phyloP scores from a whole-genome alignment of 345 rosid genomes.

The Salix purpurea region DNA sequence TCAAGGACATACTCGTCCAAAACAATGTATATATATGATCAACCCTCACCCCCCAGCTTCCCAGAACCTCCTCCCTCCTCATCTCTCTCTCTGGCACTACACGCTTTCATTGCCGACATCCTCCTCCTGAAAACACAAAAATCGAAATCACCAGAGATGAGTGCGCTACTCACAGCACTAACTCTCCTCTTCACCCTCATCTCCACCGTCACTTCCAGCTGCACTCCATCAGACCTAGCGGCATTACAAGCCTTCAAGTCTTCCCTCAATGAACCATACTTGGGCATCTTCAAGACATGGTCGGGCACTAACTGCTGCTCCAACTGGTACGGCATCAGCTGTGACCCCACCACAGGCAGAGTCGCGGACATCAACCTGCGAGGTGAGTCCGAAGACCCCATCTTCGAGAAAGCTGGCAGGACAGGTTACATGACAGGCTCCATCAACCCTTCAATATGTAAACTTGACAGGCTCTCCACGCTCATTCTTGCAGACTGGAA shows the following conservation, averaged over 20 bases:
- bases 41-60: not conserved
- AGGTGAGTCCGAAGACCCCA: slow-evolving; percentile 88
- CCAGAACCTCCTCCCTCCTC: not conserved
- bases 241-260: slow-evolving; percentile 61
- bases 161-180: slow-evolving; percentile 22
- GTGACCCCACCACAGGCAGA: slow-evolving; percentile 58
- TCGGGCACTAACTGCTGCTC: slow-evolving; percentile 57
- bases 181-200: slow-evolving; percentile 25
- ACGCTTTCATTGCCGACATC: not conserved
- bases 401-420: slow-evolving; percentile 64
- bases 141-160: slow-evolving; percentile 12
- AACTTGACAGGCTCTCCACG: slow-evolving; percentile 58
- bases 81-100: not conserved
- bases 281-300: slow-evolving; percentile 81
- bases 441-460: slow-evolving; percentile 65
- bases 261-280: slow-evolving; percentile 58
- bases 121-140: not conserved
- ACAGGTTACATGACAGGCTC: slow-evolving; percentile 85
- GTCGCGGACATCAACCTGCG: slow-evolving; percentile 81
- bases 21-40: not conserved
- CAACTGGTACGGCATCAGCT: slow-evolving; percentile 79
- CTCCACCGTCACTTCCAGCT: slow-evolving; percentile 34
- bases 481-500: slow-evolving; percentile 82
- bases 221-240: slow-evolving; percentile 51
- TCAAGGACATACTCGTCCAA: slow-evolving; percentile 6